A percentile compares a stretch with the other conserved stretches of the same genome.
phyloP scores from a whole-genome alignment of 306 rosid species.

The Pterocarpus santalinus region DNA sequence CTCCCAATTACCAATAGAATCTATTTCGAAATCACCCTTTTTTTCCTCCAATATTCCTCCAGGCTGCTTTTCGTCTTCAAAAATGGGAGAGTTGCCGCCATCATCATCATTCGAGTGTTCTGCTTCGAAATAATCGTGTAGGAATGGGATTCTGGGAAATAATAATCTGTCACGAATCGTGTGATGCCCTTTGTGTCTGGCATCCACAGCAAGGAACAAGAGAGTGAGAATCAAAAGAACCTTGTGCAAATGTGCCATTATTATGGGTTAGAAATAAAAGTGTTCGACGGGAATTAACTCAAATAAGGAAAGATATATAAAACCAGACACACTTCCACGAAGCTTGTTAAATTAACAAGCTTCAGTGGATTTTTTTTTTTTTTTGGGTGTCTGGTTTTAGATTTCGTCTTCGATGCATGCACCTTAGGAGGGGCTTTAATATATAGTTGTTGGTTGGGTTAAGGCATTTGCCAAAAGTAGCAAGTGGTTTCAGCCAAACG shows the following conservation, averaged over 20 bases:
- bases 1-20: conserved; percentile 62
- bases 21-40: conserved; percentile 30
- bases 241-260: conserved; percentile 57
- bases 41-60: neutral
- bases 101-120: neutral
- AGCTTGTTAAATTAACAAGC: conserved; percentile 1
- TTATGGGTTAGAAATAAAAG: neutral
- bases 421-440: neutral
- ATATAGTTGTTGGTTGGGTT: neutral
- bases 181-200: neutral
- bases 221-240: conserved; percentile 50
- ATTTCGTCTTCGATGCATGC: neutral
- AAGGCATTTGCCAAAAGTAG: neutral
- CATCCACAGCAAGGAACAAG: conserved; percentile 45
- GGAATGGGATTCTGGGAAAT: too few relatives aligned
- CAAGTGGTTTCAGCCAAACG: neutral
- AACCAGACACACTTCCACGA: conserved; percentile 27
- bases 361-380: neutral
- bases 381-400: neutral
- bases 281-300: too few relatives aligned
- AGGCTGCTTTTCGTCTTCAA: neutral
- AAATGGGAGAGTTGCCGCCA: neutral
- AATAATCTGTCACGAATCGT: neutral
- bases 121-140: neutral
- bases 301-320: neutral